Evolutionary conservation across 192 early-diverging fungal genomes (phyloP), one percentile per base, ranked within the genome.

Genomic region (Spinellus fusiger): DNA sequence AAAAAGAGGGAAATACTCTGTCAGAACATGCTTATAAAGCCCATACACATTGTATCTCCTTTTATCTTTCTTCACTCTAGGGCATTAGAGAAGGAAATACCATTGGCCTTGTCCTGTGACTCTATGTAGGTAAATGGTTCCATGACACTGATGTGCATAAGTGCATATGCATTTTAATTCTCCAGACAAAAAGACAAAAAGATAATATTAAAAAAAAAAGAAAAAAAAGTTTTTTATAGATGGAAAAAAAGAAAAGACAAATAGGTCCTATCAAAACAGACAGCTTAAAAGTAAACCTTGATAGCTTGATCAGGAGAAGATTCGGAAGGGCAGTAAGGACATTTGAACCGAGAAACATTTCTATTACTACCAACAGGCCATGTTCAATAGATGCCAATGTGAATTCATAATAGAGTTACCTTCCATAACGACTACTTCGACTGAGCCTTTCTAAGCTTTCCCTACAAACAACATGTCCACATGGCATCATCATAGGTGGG

Each of bases 401-500:
- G 1, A 3, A 6, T 26, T 46, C 23, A 15, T 10, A 44, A n/a
- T 44, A 18, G 10, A n/a, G 3, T 49, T 53, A 37, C 46, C 51
- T 54, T 34, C 65, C 71, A 59, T 80, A 82, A 61, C 80, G 69
- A 44, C 73, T 76, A 15, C 87, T 88, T 60, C 90, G 88, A 32
- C 89, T 80, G 20, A 99, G 82, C 60, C 91, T 83, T 7, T 79
- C 76, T 56, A 99, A 74, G 70, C 89, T 91, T 64, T 94, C 96
- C 66, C 90, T 86, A 76, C 90, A 93, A 32, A 99, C 86, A 0
- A 98, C 93, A 68, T 99, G 97, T 13, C 97, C 97, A 73, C 97
- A 99, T 1, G 79, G 78, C 88, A 99, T 85, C 90, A 93, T 92
- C 93, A 96, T 98, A 0, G 97, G 97, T 46, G 95, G 95, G 59